Conservation (phyloP, 192 early-diverging fungal genomes). For the Mortierella antarctica region DNA sequence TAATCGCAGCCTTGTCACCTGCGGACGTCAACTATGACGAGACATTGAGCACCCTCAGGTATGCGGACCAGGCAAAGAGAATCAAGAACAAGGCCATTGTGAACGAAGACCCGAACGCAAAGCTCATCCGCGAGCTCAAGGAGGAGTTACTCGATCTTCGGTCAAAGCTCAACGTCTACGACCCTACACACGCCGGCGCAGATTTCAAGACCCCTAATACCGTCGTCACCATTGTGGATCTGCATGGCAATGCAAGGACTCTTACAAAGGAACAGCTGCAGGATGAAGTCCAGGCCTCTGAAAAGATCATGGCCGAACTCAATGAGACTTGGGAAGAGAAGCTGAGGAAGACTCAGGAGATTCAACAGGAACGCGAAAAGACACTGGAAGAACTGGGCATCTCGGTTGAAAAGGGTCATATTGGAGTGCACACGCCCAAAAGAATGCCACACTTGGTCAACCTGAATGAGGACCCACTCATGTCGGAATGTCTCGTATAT, state of each 20-base stretch:
- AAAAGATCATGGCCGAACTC: conserved; percentile 88
- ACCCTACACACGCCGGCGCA: conserved; percentile 44
- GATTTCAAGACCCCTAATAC: conserved; percentile 40
- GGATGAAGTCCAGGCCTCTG: conserved; percentile 84
- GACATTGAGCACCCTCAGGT: conserved; percentile 87
- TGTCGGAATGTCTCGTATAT: conserved; percentile 93
- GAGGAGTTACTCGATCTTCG: conserved; percentile 79
- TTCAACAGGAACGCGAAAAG: conserved; percentile 78
- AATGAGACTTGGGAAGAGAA: conserved; percentile 90
- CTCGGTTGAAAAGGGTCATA: conserved; percentile 70
- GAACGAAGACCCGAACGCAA: conserved; percentile 88
- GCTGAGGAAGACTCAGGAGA: conserved; percentile 72
- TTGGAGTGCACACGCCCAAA: conserved; percentile 82
- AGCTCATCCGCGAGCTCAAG: conserved; percentile 84
- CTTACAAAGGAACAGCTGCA: conserved; percentile 67
- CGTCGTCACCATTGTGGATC: conserved; percentile 57
- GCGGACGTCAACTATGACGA: conserved; percentile 76
- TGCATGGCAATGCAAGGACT: conserved; percentile 54
- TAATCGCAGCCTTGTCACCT: conserved; percentile 85
- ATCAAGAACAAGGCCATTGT: conserved; percentile 93
- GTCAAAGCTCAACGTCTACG: conserved; percentile 62
- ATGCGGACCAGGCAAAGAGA: conserved; percentile 90
- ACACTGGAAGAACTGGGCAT: conserved; percentile 86
- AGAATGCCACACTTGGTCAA: conserved; percentile 89
- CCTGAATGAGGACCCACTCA: conserved; percentile 88